Evolutionary conservation across 352 stramenopile species (phyloP).

Genomic region (Pythium dissimile): DNA sequence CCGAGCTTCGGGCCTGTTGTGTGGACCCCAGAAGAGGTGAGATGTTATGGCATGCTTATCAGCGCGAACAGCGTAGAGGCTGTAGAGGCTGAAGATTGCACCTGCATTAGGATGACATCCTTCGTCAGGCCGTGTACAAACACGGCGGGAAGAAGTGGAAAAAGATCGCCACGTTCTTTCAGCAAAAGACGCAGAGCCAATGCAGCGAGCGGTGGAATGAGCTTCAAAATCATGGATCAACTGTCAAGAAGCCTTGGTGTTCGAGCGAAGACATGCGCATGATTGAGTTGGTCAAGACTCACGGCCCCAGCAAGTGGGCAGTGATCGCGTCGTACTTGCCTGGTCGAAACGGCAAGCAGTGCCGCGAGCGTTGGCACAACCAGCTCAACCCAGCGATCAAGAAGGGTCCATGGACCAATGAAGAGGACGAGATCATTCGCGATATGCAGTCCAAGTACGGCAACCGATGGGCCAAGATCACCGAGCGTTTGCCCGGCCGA

Average conservation of each 20-base stretch:
- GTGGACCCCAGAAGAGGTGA: constrained; percentile 54
- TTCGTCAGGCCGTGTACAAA: constrained; percentile 65
- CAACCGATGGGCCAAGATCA: constrained; percentile 98
- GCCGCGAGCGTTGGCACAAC: constrained; percentile 86
- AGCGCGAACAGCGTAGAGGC: no score
- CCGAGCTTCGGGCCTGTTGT: background rate
- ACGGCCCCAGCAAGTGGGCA: constrained; percentile 70
- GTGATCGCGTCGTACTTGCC: constrained; percentile 82
- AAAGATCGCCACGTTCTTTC: constrained; percentile 49
- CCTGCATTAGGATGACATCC: constrained; percentile 52
- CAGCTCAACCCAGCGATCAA: constrained; percentile 79
- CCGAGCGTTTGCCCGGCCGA: constrained; percentile 92
- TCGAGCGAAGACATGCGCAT: constrained; percentile 60
- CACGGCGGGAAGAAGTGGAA: constrained; percentile 84
- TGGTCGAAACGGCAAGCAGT: constrained; percentile 87
- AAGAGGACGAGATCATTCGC: constrained; percentile 88
- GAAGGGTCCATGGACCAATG: constrained; percentile 66
- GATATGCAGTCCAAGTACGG: constrained; percentile 83
- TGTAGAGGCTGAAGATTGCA: no score
- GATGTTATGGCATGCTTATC: no score
- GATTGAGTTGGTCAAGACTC: constrained; percentile 47
- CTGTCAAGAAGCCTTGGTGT: constrained; percentile 69
- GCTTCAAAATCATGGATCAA: constrained; percentile 56
- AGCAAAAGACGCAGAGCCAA: constrained; percentile 36
- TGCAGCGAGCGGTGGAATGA: constrained; percentile 72